phyloP scores from a whole-genome alignment of 768 basidiomycete species.

The Daedaleopsis sinensis region DNA sequence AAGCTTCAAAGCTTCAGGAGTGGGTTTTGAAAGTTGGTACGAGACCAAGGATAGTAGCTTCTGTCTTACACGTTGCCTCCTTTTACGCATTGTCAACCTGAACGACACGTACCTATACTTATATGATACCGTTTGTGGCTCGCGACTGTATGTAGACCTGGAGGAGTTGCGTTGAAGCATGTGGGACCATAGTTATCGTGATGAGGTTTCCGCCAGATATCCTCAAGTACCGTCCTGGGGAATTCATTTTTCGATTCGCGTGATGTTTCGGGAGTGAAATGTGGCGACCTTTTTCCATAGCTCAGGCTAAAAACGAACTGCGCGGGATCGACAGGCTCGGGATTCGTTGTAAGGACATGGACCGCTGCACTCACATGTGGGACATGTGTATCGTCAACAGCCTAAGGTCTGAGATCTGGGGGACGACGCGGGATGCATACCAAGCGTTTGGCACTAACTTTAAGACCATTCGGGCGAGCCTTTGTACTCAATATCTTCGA shows the following conservation, averaged over 20 bases:
- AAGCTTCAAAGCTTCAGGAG: too few relatives aligned
- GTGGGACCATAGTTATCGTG: background rate
- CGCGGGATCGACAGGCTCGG: slow-evolving; percentile 30
- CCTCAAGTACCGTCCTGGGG: slow-evolving; percentile 14
- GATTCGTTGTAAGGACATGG: too few relatives aligned
- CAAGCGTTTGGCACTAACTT: slow-evolving; percentile 26
- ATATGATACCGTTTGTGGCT: slow-evolving; percentile 7
- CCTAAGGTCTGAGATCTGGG: slow-evolving; percentile 2
- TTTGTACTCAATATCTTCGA: slow-evolving; percentile 25
- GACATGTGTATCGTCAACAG: too few relatives aligned
- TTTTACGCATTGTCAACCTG: background rate
- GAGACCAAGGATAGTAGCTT: too few relatives aligned
- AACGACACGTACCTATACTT: background rate
- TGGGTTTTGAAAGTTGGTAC: too few relatives aligned
- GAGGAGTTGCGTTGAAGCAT: slow-evolving; percentile 6
- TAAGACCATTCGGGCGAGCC: slow-evolving; percentile 25
- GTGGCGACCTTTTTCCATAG: slow-evolving; percentile 25
- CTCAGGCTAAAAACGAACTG: slow-evolving; percentile 26
- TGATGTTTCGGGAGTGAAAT: background rate
- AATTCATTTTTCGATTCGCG: background rate
- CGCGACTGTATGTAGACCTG: background rate
- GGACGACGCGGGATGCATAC: slow-evolving; percentile 10
- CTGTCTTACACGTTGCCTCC: too few relatives aligned
- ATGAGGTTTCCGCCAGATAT: slow-evolving; percentile 9
- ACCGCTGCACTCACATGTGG: too few relatives aligned